phyloP scores from a whole-genome alignment of 2,329 filamentous ascomycete genomes.

The Aspergillus phoenicis region DNA sequence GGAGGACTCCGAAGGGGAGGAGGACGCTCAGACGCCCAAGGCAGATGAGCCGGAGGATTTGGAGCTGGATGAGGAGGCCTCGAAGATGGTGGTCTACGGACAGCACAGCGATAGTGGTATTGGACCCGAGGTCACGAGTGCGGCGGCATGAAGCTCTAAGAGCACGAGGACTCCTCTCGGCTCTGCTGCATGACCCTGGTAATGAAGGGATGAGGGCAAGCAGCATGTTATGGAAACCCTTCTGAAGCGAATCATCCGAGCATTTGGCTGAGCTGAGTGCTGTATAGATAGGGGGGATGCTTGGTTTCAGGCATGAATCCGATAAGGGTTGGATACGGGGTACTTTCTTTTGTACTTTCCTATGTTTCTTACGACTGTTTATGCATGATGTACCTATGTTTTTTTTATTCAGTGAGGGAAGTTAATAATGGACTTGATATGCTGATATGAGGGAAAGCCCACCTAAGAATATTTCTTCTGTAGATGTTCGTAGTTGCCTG shows the following conservation, averaged over 20 bases:
- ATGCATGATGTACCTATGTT: conserved; percentile 12
- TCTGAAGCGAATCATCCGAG: conserved; percentile 29
- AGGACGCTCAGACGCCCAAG: conserved; percentile 23
- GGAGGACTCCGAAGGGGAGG: conserved; percentile 11
- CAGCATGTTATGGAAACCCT: neutral
- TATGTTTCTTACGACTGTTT: conserved; percentile 22
- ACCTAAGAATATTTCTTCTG: neutral
- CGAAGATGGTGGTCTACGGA: conserved; percentile 33
- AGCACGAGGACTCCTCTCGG: neutral
- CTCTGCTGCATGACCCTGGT: conserved; percentile 6
- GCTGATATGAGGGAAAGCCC: neutral
- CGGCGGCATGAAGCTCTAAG: conserved; percentile 13
- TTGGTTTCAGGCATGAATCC: neutral
- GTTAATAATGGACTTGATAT: neutral
- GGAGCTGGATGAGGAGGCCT: conserved; percentile 23
- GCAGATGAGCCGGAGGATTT: conserved; percentile 19
- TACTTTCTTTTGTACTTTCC: conserved; percentile 26
- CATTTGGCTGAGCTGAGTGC: conserved; percentile 12
- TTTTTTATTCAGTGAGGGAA: neutral
- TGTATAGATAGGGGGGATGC: neutral
- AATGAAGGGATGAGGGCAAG: conserved; percentile 1
- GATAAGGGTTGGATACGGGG: neutral
- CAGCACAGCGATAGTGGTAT: conserved; percentile 35
- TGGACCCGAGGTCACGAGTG: conserved; percentile 32
- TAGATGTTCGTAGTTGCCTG: neutral